Evolutionary conservation across 176 grass and related monocot genomes (phyloP), one percentile per base, ranked within the genome.

Genomic region (Alopecurus myosuroides): DNA sequence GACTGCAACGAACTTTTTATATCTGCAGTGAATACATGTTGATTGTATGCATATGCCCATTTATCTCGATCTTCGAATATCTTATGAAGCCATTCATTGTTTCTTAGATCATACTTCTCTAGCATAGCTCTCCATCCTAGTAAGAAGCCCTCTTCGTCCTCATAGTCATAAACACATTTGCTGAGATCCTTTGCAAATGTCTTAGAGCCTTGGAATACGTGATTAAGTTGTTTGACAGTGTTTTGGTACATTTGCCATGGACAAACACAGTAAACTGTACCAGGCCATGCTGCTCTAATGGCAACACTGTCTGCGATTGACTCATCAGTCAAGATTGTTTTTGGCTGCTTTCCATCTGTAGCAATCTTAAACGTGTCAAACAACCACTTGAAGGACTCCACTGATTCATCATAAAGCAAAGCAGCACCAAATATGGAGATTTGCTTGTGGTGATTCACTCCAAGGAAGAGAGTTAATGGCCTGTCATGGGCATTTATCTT

Each of bases 351-450:
- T 80, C 95, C 92, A 39, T 49, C 85, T 89, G 91, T 92, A 8
- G 88, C 92, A 84, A 92, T 81, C 61, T 84, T 97, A 73, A 97
- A 97, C 18, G 92, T 97, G 22, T 97, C 90, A 40, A 97, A 97
- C 84, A 97, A 92, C 95, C 95, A 94, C 88, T 92, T 94, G 86
- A 92, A 94, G 26, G 95, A 97, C 39, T 97, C 90, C 14, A 89
- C 53, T 3, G 92, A 89, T 87, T 97, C 95, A 85, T 97, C 92
- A 85, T 94, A 92, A 77, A 97, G 82, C 11, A 97, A 92, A 86
- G 90, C 83, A 62, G 95, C 92, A 45, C 95, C 95, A 64, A 94
- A 97, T 74, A 92, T 89, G 84, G 81, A 77, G 80, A 85, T 91
- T 86, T 97, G 84, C 53, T 94, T 97, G 81, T 97, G 94, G 80